A percentile compares a stretch with the other conserved stretches of the same genome.
These are phyloP conservation scores for Annulohypoxylon truncatum DNA, from an alignment of 2,329 filamentous ascomycete genomes.

Conservation along the genomic window DNA sequence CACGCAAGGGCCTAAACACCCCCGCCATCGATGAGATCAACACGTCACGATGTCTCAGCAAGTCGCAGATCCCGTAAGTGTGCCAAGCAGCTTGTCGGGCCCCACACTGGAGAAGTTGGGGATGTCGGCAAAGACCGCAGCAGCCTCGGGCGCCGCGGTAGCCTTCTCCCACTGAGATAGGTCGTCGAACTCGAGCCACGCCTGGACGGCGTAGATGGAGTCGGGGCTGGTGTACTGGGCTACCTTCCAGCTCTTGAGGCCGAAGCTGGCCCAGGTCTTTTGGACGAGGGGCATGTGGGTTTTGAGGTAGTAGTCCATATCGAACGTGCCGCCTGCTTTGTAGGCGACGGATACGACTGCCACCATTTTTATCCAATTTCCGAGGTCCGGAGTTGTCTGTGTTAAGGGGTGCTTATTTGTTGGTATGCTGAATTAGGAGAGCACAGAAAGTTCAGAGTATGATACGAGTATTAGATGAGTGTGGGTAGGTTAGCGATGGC, in stretches of 20 bases:
- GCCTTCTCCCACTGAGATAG: constrained; percentile 42
- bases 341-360: constrained; percentile 53
- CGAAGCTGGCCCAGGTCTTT: constrained; percentile 53
- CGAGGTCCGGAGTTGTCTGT: background rate
- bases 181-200: constrained; percentile 49
- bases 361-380: constrained; percentile 29
- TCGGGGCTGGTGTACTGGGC: constrained; percentile 44
- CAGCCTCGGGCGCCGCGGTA: constrained; percentile 21
- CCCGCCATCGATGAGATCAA: background rate
- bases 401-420: background rate
- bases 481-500: background rate
- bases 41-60: background rate
- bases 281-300: constrained; percentile 60
- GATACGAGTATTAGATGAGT: background rate
- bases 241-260: constrained; percentile 54
- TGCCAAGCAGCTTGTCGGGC: constrained; percentile 33
- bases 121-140: constrained; percentile 49
- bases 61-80: background rate
- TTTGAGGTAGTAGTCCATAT: constrained; percentile 61
- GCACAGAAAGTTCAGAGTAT: background rate
- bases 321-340: constrained; percentile 57
- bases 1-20: background rate
- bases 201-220: constrained; percentile 45
- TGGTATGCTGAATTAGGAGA: background rate
- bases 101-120: constrained; percentile 48